Base-by-base conservation (phyloP, 1,284 basidiomycete genomes). In the Cutaneotrichosporon sp. region DNA sequence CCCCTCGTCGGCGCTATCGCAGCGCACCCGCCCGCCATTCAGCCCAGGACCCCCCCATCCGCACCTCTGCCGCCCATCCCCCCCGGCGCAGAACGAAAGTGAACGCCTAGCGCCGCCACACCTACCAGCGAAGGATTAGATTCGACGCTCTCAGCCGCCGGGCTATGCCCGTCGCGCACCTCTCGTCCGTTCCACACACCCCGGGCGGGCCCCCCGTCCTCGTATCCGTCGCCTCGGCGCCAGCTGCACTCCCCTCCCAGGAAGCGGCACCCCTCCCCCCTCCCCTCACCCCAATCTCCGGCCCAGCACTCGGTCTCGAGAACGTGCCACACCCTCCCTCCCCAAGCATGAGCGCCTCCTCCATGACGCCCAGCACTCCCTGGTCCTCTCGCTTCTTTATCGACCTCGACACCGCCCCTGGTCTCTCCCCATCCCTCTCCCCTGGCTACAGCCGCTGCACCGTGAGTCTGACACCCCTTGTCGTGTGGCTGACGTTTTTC, bases 301-400 rank as follows among this genome's bases (percentile, higher is more conserved):
- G 22, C 47, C 27, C 14, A 20, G 8, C 27, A 7, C 25, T 27
- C 27, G 47, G 14, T 1, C 27, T 46, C 24, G 24, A 46, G 6
- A 27, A 25, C 24, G 47, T 31, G 1, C 4, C 25, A 14, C 20
- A 55, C 22, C 27, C 38, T 13, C 18, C 54, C 0, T 20, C 42
- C 2, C 38, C 42, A 0, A 45, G 18, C n/a, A 55, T 43, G 38
- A 55, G 42, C 24, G 34, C 34, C 13, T 4, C 45, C n/a, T 34
- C 46, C 9, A 49, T 51, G 1, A 46, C 56, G 3, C 56, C 56
- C 11, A 58, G 36, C 47, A 51, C 56, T 11, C 36, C 56, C 11
- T 52, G 46, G 56, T 29, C 49, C 1, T 53, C 60, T 14, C 54
- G 59, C 25, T 64, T 64, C 52, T 64, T 58, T 42, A 54, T 61